phyloP scores from a whole-genome alignment of 495 filamentous ascomycete genomes.

The Neurospora sp. region DNA sequence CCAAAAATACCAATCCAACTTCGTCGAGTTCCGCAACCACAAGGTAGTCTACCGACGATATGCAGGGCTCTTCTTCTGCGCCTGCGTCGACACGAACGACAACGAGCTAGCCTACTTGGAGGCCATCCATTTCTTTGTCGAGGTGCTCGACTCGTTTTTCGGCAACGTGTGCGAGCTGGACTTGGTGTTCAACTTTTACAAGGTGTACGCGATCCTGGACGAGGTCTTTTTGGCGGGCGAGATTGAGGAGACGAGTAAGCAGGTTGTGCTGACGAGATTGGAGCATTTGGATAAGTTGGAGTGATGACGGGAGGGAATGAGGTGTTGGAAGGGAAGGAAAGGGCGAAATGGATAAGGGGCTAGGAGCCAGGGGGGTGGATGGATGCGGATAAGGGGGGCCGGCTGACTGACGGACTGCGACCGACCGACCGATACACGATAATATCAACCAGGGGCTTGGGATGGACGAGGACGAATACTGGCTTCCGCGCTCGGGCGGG shows the following conservation, averaged over 20 bases:
- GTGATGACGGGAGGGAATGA: conserved; percentile 28
- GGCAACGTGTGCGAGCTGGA: conserved; percentile 99
- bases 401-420: neutral
- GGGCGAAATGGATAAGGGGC: neutral
- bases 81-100: conserved; percentile 97
- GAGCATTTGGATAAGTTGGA: conserved; percentile 97
- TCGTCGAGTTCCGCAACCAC: conserved; percentile 87
- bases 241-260: conserved; percentile 97
- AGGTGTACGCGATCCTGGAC: conserved; percentile 97
- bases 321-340: neutral
- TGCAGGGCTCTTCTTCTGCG: conserved; percentile 96
- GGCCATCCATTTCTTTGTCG: conserved; percentile 98
- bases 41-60: conserved; percentile 97
- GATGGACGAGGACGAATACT: neutral
- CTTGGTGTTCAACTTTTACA: conserved; percentile 99
- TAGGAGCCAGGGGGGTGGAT: neutral
- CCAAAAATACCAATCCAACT: conserved; percentile 99
- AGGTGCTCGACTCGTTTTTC: conserved; percentile 96
- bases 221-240: conserved; percentile 93
- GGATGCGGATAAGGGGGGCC: neutral
- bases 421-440: neutral
- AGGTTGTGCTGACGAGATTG: conserved; percentile 87
- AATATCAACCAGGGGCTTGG: neutral
- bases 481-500: neutral
- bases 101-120: conserved; percentile 97